These are phyloP conservation scores for Sarocladiaceae sp. DNA, from an alignment of 2,329 filamentous ascomycete species.

Conservation along the genomic window DNA sequence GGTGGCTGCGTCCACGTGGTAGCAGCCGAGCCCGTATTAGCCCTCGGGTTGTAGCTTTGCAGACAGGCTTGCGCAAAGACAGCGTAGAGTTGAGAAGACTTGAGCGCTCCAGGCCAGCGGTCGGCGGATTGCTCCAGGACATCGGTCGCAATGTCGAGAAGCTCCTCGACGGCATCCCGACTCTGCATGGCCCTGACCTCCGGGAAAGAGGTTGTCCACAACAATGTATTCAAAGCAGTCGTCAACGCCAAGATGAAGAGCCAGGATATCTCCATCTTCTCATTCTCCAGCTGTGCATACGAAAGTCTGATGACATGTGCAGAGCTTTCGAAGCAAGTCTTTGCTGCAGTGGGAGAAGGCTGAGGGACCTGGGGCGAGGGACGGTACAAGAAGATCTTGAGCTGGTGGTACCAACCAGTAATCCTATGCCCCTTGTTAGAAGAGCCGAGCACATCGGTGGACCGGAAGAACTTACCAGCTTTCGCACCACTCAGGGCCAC, in stretches of 20 bases:
- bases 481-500: conserved; percentile 67
- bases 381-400: conserved; percentile 82
- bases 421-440: conserved; percentile 43
- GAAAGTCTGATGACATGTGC: conserved; percentile 78
- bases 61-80: conserved; percentile 82
- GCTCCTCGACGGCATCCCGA: conserved; percentile 70
- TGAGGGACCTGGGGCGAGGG: conserved; percentile 90
- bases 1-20: conserved; percentile 11
- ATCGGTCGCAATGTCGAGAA: conserved; percentile 71
- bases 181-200: conserved; percentile 72
- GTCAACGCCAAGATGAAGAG: conserved; percentile 86
- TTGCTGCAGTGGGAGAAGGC: conserved; percentile 74
- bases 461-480: conserved; percentile 60
- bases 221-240: conserved; percentile 84
- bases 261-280: conserved; percentile 85
- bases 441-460: no score
- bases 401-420: conserved; percentile 71
- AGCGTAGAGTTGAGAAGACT: conserved; percentile 75
- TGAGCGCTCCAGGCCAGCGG: conserved; percentile 85
- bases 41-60: conserved; percentile 72
- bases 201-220: conserved; percentile 88
- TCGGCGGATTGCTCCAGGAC: conserved; percentile 77
- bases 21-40: conserved; percentile 5
- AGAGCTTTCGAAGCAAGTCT: conserved; percentile 78
- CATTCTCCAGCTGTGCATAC: conserved; percentile 71